phyloP scores from a whole-genome alignment of 2,329 filamentous ascomycete genomes.

The Purpureocillium takamizusanense region DNA sequence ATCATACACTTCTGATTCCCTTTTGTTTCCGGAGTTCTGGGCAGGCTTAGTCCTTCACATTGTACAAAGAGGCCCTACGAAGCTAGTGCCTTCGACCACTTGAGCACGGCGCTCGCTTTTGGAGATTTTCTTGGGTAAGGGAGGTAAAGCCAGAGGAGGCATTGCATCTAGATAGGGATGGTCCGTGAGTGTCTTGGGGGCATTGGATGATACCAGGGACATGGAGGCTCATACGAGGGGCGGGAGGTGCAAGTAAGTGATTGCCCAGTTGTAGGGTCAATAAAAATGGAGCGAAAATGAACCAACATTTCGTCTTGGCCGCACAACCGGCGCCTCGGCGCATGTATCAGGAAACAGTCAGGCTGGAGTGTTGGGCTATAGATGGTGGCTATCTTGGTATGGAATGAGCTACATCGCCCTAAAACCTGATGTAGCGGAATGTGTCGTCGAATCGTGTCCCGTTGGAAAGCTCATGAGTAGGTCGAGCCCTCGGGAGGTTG shows the following conservation, averaged over 20 bases:
- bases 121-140: background rate
- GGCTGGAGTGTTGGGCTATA: no score
- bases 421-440: background rate
- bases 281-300: no score
- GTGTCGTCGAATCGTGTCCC: background rate
- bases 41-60: background rate
- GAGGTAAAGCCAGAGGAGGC: background rate
- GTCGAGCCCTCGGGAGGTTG: slow-evolving; percentile 81
- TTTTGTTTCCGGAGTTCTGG: background rate
- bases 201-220: background rate
- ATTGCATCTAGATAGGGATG: background rate
- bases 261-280: no score
- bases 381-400: no score
- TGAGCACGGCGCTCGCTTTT: background rate
- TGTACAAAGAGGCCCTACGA: no score
- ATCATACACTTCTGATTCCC: background rate
- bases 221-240: no score
- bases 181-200: background rate
- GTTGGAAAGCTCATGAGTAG: slow-evolving; percentile 21
- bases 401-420: no score
- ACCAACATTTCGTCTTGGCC: no score
- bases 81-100: background rate
- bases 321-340: no score
- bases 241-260: no score
- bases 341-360: no score